A percentile compares a stretch with the other conserved stretches of the same genome.
phyloP scores from a whole-genome alignment of 2,329 filamentous ascomycete genomes.

The Fusarium abutilonis region DNA sequence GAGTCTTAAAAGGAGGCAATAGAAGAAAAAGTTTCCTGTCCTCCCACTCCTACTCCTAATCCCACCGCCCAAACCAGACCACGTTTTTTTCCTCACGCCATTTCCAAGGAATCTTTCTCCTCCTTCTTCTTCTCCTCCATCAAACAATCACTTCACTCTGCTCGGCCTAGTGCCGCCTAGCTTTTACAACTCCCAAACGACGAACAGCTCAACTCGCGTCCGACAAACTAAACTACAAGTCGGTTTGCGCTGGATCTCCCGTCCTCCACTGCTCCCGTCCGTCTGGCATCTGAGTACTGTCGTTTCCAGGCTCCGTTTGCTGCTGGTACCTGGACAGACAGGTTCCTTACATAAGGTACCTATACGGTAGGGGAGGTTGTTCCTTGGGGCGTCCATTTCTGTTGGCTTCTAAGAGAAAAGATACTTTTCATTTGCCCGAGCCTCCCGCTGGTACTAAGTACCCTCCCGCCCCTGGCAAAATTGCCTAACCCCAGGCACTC shows the following conservation, averaged over 20 bases:
- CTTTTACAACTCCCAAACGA: neutral
- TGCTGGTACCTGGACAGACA: conserved; percentile 23
- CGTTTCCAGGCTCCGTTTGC: conserved; percentile 24
- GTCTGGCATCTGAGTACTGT: conserved; percentile 22
- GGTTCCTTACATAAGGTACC: conserved; percentile 24
- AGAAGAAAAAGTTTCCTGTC: conserved; percentile 33
- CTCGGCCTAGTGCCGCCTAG: conserved; percentile 20
- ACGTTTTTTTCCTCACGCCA: conserved; percentile 37
- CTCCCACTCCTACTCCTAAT: conserved; percentile 15
- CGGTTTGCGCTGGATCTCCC: conserved; percentile 7
- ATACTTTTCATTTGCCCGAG: conserved; percentile 23
- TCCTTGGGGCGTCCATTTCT: conserved; percentile 19
- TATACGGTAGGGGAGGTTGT: conserved; percentile 25
- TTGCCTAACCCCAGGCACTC: conserved; percentile 32
- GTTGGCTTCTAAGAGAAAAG: conserved; percentile 3
- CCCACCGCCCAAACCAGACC: conserved; percentile 36
- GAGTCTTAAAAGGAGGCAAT: conserved; percentile 8
- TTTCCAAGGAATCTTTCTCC: conserved; percentile 3
- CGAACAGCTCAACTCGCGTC: neutral
- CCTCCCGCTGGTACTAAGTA: conserved; percentile 25
- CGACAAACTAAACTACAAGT: conserved; percentile 1
- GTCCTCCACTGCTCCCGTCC: conserved; percentile 34
- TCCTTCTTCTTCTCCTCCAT: conserved; percentile 18
- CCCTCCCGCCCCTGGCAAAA: conserved; percentile 35
- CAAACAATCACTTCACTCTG: conserved; percentile 18